These are phyloP conservation scores for Aspergillus brunneoviolaceus DNA, from an alignment of 2,329 filamentous ascomycete genomes.

Conservation along the genomic window DNA sequence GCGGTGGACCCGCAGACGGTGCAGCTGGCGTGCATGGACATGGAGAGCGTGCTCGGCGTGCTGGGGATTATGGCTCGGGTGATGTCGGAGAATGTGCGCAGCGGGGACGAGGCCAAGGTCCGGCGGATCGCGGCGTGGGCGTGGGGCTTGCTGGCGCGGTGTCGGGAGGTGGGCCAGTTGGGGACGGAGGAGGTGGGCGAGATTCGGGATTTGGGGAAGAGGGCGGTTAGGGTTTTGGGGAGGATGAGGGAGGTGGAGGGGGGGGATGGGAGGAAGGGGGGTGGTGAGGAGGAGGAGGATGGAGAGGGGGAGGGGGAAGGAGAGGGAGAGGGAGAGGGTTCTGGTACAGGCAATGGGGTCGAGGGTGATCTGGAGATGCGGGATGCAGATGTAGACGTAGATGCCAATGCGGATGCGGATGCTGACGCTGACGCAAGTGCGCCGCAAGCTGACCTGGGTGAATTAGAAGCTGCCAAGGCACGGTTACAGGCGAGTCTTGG, in stretches of 20 bases:
- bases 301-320: background rate
- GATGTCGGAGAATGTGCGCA: constrained; percentile 63
- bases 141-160: constrained; percentile 75
- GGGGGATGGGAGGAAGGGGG: constrained; percentile 30
- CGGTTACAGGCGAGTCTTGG: constrained; percentile 45
- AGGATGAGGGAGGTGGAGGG: constrained; percentile 48
- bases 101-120: constrained; percentile 58
- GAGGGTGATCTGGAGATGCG: background rate
- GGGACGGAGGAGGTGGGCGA: constrained; percentile 72
- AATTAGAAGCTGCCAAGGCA: constrained; percentile 52
- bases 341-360: background rate
- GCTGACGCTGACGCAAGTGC: constrained; percentile 5
- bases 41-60: constrained; percentile 64
- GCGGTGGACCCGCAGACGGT: constrained; percentile 49
- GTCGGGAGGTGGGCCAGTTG: constrained; percentile 73
- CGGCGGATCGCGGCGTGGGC: constrained; percentile 76
- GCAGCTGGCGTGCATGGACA: constrained; percentile 55
- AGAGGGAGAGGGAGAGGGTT: background rate
- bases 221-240: constrained; percentile 57
- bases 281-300: constrained; percentile 18
- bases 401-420: constrained; percentile 15
- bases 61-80: constrained; percentile 60
- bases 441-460: constrained; percentile 15
- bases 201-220: constrained; percentile 76
- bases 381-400: background rate